phyloP scores from a whole-genome alignment of 1,284 basidiomycete genomes.

The Ceratobasidium sp. region DNA sequence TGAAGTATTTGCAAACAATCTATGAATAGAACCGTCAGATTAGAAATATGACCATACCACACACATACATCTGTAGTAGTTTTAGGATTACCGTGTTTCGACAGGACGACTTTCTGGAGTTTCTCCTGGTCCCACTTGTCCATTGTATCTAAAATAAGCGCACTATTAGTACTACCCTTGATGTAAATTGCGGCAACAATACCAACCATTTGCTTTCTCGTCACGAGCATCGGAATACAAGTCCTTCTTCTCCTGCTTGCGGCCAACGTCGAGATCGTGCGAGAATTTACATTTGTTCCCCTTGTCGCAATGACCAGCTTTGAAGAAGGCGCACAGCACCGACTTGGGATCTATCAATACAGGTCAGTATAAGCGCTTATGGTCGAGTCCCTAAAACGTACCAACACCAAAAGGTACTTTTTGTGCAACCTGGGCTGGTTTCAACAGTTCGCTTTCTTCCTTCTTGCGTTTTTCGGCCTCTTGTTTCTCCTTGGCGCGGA shows the following conservation, averaged over 20 bases:
- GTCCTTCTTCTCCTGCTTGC: constrained; percentile 97
- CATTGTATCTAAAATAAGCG: constrained; percentile 83
- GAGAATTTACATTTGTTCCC: constrained; percentile 62
- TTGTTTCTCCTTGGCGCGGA: constrained; percentile 79
- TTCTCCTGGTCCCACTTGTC: constrained; percentile 98
- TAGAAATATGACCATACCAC: background rate
- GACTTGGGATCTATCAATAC: constrained; percentile 83
- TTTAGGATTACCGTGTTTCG: constrained; percentile 91
- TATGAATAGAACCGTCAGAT: constrained; percentile 54
- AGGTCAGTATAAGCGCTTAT: background rate
- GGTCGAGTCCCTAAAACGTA: constrained; percentile 50
- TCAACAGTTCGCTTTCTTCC: constrained; percentile 85
- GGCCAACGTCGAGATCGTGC: constrained; percentile 87
- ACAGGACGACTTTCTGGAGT: constrained; percentile 85
- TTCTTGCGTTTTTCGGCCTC: constrained; percentile 88
- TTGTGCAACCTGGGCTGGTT: constrained; percentile 77
- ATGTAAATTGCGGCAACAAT: constrained; percentile 27
- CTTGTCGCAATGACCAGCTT: constrained; percentile 90
- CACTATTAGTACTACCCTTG: constrained; percentile 14
- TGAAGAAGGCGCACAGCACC: constrained; percentile 88
- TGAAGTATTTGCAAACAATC: constrained; percentile 98
- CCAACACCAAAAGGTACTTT: constrained; percentile 94
- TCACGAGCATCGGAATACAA: constrained; percentile 92
- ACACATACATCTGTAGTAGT: constrained; percentile 88
- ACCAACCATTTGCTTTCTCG: constrained; percentile 79